Evolutionary conservation across 805 yeast species (phyloP), one percentile per base, ranked within the genome.

Genomic region (Cyberlindnera xishuangbannaensis): DNA sequence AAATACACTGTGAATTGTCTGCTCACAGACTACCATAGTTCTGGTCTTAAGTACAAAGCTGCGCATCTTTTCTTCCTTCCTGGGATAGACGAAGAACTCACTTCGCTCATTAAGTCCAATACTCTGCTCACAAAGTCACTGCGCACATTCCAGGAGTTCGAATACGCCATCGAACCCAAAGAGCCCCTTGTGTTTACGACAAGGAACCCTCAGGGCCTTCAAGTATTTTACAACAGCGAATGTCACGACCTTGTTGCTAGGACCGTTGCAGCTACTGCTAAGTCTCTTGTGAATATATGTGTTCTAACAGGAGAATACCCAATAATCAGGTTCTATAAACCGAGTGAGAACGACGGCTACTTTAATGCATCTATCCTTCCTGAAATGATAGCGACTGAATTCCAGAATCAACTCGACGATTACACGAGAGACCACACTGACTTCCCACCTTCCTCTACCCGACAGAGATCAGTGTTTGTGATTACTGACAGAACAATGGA

Each of bases 301-400:
- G 73, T 83, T 7, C 52, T 82, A 8, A 76, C 92, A 2, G 94
- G 94, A 11, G 97, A 88, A 51, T 84, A 82, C 47, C 98, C 98
- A 3, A 71, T 82, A 27, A 74, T 92, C 15, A 67, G 98, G 45
- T 84, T 75, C 58, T 79, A 76, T 51, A 65, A 74, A 7, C 70
- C 78, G 5, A 71, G 71, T 26, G 62, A 69, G 13, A 55, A 51
- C 48, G 61, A 73, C 24, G 64, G 67, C 8, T 54, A 61, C 19
- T 69, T 73, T 44, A 67, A 69, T 17, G 79, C 87, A 0, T 62
- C 78, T 4, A 57, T 73, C 18, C 61, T 83, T 18, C 82, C 92
- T 2, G 74, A 71, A 47, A 62, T 80, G 56, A 66, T 90, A 29
- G 95, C 97, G 2, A 63, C 61, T 18, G 74, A 69, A 37, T 79